phyloP scores from a whole-genome alignment of 768 basidiomycete species.

The Leccinum subtestaceum region DNA sequence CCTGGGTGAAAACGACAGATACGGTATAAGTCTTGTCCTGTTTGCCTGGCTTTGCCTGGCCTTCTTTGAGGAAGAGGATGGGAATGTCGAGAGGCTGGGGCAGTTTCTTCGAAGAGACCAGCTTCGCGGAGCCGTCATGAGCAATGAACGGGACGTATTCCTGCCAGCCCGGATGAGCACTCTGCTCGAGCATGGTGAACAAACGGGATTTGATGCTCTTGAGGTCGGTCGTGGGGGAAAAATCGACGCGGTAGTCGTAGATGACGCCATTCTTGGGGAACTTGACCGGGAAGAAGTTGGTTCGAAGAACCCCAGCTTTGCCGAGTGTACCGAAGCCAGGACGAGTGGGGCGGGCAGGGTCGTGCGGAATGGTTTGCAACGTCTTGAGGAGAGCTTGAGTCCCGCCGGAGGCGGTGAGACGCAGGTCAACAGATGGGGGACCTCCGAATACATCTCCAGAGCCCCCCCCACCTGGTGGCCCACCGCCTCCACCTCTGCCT shows the following conservation, averaged over 20 bases:
- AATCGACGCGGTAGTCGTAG: constrained; percentile 44
- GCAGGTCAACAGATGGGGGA: constrained; percentile 33
- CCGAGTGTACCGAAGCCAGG: constrained; percentile 47
- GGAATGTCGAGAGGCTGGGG: constrained; percentile 35
- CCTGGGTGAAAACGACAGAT: constrained; percentile 30
- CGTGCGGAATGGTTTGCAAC: constrained; percentile 30
- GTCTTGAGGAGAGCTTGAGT: constrained; percentile 24
- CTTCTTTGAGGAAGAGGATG: constrained; percentile 41
- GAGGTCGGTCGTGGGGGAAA: constrained; percentile 35
- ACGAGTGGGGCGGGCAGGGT: constrained; percentile 41
- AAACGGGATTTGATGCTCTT: constrained; percentile 41
- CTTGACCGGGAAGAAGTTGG: constrained; percentile 49
- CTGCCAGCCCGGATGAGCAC: constrained; percentile 36
- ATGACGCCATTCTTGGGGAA: constrained; percentile 38
- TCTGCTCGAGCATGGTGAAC: constrained; percentile 42
- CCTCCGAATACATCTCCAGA: constrained; percentile 32
- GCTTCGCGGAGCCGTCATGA: constrained; percentile 42
- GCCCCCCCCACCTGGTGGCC: constrained; percentile 25
- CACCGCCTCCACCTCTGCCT: constrained; percentile 26
- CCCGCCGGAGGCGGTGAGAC: constrained; percentile 27
- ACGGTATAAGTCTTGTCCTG: constrained; percentile 38
- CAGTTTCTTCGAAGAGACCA: constrained; percentile 40
- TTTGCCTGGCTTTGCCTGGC: constrained; percentile 31
- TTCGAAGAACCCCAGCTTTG: constrained; percentile 38
- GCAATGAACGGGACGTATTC: constrained; percentile 33